phyloP scores from a whole-genome alignment of 768 basidiomycete genomes.

The Neoboletus brunneissimus region DNA sequence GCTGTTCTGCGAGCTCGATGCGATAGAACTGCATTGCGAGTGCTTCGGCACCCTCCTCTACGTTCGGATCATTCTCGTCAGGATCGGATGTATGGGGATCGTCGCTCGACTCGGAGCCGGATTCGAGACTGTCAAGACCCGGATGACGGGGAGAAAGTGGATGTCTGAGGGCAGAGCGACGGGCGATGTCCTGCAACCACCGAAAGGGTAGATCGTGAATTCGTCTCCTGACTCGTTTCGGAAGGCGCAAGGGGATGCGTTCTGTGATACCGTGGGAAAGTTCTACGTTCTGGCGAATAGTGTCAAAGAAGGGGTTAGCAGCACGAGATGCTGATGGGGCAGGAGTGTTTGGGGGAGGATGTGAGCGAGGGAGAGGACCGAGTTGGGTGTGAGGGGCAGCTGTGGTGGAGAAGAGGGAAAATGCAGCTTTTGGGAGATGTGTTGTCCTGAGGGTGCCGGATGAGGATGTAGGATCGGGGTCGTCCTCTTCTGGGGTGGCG shows the following conservation, averaged over 20 bases:
- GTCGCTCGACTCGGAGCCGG: slow-evolving; percentile 37
- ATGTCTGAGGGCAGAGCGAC: slow-evolving; percentile 39
- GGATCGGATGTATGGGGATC: slow-evolving; percentile 32
- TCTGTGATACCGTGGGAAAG: slow-evolving; percentile 72
- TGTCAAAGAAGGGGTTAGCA: slow-evolving; percentile 91
- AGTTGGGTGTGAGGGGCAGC: slow-evolving; percentile 17
- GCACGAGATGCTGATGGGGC: slow-evolving; percentile 27
- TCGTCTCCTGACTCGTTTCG: slow-evolving; percentile 47
- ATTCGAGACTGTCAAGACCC: slow-evolving; percentile 19
- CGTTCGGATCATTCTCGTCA: slow-evolving; percentile 36
- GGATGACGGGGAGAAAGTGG: slow-evolving; percentile 11
- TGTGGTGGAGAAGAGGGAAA: slow-evolving; percentile 49
- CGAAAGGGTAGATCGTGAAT: slow-evolving; percentile 74
- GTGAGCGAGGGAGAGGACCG: neutral
- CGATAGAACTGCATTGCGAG: slow-evolving; percentile 93
- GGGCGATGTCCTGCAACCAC: slow-evolving; percentile 76
- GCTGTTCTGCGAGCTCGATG: slow-evolving; percentile 89
- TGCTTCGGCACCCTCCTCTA: slow-evolving; percentile 70
- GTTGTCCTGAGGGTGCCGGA: slow-evolving; percentile 47
- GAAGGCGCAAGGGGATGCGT: slow-evolving; percentile 71
- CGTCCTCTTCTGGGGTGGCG: slow-evolving; percentile 49
- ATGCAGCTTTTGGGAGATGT: slow-evolving; percentile 62
- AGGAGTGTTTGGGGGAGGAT: slow-evolving; percentile 14
- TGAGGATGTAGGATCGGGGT: slow-evolving; percentile 36
- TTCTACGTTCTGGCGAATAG: slow-evolving; percentile 85